Evolutionary conservation across 2,329 filamentous ascomycete genomes (phyloP), one percentile per base, ranked within the genome.

Genomic region (Emmonsiellopsis sp.): DNA sequence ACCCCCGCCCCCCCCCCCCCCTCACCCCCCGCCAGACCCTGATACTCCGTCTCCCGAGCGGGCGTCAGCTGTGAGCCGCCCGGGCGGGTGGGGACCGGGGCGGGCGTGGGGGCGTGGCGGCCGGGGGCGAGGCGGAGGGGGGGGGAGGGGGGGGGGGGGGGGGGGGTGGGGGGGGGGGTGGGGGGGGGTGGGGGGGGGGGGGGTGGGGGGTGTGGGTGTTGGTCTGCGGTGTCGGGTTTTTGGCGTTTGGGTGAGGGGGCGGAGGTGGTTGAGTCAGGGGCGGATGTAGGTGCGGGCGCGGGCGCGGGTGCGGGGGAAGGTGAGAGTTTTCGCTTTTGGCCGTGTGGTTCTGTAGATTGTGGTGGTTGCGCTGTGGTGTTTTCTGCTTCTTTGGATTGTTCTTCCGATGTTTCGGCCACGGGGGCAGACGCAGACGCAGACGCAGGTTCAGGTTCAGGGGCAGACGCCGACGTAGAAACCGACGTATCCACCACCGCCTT

Each of bases 161-260:
- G n/a, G n/a, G n/a, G n/a, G n/a, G n/a, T n/a, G n/a, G n/a, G n/a
- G n/a, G n/a, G n/a, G n/a, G n/a, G n/a, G n/a, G n/a, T n/a, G n/a
- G n/a, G n/a, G n/a, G n/a, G n/a, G n/a, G n/a, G n/a, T n/a, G n/a
- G n/a, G n/a, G n/a, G n/a, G n/a, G n/a, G n/a, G 1, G 92, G 83
- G 1, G 89, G 63, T 33, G 34, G 46, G 8, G 54, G 55, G 21
- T 32, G 17, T 44, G 58, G 53, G 10, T 55, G 51, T 17, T 52
- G 49, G 13, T 17, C 36, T 36, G 50, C 51, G 47, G 36, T n/a
- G 6, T 44, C 49, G 36, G 52, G 39, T 14, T 53, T 53, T 53
- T 37, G 45, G 46, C 52, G 52, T 50, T 53, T 53, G 11, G 51
- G 33, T 8, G 43, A 48, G 5, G 51, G 44, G 14, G 46, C n/a